Base-by-base conservation (phyloP, 2,329 filamentous ascomycete species). In the Diaporthe citri region DNA sequence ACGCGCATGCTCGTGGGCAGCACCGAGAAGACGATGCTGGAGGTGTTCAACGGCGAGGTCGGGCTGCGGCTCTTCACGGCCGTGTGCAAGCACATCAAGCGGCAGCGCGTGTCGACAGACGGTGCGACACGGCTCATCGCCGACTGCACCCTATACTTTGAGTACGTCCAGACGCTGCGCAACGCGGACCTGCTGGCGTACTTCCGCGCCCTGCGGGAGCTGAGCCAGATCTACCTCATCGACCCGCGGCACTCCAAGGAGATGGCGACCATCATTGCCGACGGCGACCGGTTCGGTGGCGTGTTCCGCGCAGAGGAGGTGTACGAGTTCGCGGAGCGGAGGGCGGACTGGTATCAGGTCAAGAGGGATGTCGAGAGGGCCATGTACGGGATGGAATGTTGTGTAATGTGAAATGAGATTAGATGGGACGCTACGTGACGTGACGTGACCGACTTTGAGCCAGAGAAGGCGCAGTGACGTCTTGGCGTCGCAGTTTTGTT, bases 11-110 rank as follows among this genome's bases (percentile, higher is more conserved):
- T 99, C 17, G 91, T 94, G 5, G 97, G 97, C 76, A 97, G 95
- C 82, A 98, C 96, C 1, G 97, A 99, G 82, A 99, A 99, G 87
- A 96, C 95, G 77, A 97, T 98, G 89, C 92, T 99, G 36, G 97
- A 99, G 81, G 97, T 99, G 20, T 99, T 99, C 88, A 98, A 98
- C 83, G 95, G 97, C 84, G 97, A 99, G 86, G 96, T 99, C 36
- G 97, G 97, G 0, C 90, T 98, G 77, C 93, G 97, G 36, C 90
- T 99, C 71, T 99, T 98, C 85, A 92, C 93, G 28, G 94, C 95
- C 25, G 88, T 99, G 69, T 98, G 96, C 89, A 99, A 99, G 85
- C 97, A 99, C 85, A 90, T 99, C 78, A 99, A 99, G 87, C 93
- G 96, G 13, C 97, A 98, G 87, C 93, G 97, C 73, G 91, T 99